phyloP scores from a whole-genome alignment of 805 yeast species.

The Starmera quercuum region DNA sequence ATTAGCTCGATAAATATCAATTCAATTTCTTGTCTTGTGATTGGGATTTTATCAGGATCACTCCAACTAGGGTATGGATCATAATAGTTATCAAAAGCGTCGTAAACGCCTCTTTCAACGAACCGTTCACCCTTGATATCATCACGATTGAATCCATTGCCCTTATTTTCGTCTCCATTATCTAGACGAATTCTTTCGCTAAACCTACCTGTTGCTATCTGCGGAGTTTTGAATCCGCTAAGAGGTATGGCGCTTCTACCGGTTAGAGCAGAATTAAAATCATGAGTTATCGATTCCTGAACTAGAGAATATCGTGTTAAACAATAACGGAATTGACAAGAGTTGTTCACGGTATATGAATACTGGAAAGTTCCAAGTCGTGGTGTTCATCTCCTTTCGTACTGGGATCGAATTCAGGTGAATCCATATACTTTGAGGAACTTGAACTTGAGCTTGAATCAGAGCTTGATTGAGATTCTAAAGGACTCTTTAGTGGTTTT shows the following conservation, averaged over 20 bases:
- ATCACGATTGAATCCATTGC: conserved; percentile 19
- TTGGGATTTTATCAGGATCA: conserved; percentile 32
- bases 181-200: conserved; percentile 26
- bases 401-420: conserved; percentile 21
- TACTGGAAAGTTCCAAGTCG: no score
- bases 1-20: conserved; percentile 44
- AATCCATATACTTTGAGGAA: conserved; percentile 19
- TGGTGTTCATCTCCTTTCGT: no score
- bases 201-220: conserved; percentile 72
- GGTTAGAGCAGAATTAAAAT: conserved; percentile 21
- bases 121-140: conserved; percentile 26
- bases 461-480: no score
- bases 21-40: conserved; percentile 46
- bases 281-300: no score
- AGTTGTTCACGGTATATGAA: no score
- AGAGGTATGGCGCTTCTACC: conserved; percentile 50
- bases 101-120: conserved; percentile 33
- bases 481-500: no score
- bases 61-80: conserved; percentile 52
- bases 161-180: conserved; percentile 7
- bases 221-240: conserved; percentile 94
- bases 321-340: no score
- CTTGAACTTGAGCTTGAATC: no score
- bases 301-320: no score
- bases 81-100: conserved; percentile 33